Evolutionary conservation across 73 alveolate species (phyloP), one percentile per base, ranked within the genome.

Genomic region (Paramecium caudatum): DNA sequence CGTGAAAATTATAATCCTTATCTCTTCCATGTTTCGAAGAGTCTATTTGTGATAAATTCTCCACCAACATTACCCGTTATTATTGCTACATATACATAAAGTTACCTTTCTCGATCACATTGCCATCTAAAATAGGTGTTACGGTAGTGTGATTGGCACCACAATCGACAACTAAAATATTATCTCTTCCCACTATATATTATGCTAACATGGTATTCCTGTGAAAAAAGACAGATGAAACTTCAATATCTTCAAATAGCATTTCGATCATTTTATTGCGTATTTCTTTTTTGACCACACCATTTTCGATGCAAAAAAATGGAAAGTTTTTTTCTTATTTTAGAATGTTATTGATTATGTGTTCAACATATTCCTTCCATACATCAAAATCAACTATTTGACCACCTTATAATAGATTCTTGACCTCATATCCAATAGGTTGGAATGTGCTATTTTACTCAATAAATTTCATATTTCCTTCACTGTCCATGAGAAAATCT

Each of bases 31-130:
- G 41, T 12, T 5, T 86, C 84, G 37, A 50, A 70, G 39, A 86
- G 12, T 55, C 43, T 62, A 13, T 17, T 41, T 1, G 87, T 86
- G 32, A 86, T 23, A 43, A 37, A 63, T 25, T 86, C 93, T 0
- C 93, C 93, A 1, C 90, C 93, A 21, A 86, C 30, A 43, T 86
- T 90, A 9, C 93, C 70, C 65, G 61, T 86, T 7, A 63, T 25
- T 21, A 86, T 48, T 10, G 74, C 91, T 83, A 21, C 12, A 12
- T 5, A 9, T 17, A 30, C 9, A 2, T 13, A 55, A 10, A 27
- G n/a, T 50, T 63, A 86, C 93, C 93, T 86, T 86, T 86, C 65
- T 86, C 82, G 15, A 62, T 86, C 17, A 86, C 80, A 46, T 46
- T 62, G 3, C 93, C 93, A 45, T 86, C 93, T 34, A 86, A 49